Evolutionary conservation across 2,329 filamentous ascomycete genomes (phyloP).

Genomic region (Didymella segeticola): DNA sequence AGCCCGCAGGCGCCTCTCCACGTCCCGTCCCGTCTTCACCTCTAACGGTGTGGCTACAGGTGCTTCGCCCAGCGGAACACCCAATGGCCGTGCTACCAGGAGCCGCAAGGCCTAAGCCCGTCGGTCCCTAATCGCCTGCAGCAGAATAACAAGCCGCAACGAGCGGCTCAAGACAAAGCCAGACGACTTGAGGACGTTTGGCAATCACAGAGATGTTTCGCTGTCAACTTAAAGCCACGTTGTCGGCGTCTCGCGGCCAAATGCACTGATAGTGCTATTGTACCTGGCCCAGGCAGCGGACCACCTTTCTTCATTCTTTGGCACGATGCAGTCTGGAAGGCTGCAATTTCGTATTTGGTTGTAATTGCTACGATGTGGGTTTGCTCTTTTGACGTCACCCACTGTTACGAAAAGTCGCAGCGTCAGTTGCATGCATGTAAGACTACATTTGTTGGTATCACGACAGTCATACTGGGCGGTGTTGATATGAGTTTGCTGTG

Average conservation of each 20-base stretch:
- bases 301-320: conserved; percentile 12
- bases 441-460: conserved; percentile 12
- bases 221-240: neutral
- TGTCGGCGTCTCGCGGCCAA: neutral
- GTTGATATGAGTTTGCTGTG: conserved; percentile 7
- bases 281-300: neutral
- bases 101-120: conserved; percentile 72
- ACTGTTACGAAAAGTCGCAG: conserved; percentile 20
- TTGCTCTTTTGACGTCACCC: conserved; percentile 17
- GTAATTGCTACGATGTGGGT: conserved; percentile 21
- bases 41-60: conserved; percentile 51
- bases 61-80: conserved; percentile 53
- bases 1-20: conserved; percentile 57
- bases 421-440: conserved; percentile 17
- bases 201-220: neutral
- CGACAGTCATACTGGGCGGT: conserved; percentile 11
- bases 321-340: conserved; percentile 14
- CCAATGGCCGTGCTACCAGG: conserved; percentile 68
- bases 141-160: neutral
- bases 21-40: conserved; percentile 49
- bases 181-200: neutral
- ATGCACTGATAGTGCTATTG: neutral
- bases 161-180: neutral
- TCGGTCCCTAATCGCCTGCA: neutral
- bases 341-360: conserved; percentile 18